phyloP scores from a whole-genome alignment of 78 protist species.

The Planoprotostelium fungivorum region DNA sequence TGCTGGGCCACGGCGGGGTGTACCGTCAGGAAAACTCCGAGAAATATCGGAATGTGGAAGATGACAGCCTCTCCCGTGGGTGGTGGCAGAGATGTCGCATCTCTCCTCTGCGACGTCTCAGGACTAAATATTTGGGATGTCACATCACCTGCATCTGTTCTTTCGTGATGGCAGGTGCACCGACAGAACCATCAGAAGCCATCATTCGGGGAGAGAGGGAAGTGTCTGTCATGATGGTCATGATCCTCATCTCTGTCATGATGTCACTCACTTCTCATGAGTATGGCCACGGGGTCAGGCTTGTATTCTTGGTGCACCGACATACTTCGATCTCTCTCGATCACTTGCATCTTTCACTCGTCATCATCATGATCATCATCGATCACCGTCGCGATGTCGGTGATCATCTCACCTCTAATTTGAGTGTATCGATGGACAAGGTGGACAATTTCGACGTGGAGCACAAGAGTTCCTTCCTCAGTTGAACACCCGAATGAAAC shows the following conservation, averaged over 20 bases:
- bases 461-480: not conserved
- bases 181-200: not conserved
- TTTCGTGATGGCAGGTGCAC: not conserved
- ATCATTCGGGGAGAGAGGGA: not conserved
- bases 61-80: not conserved
- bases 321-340: not conserved
- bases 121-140: not conserved
- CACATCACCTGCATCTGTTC: not conserved
- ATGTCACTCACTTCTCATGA: not conserved
- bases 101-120: not conserved
- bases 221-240: too few species aligned
- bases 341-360: not conserved
- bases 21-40: not conserved
- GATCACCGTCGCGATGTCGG: not conserved
- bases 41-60: not conserved
- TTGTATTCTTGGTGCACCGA: not conserved
- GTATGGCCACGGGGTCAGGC: not conserved
- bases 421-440: not conserved
- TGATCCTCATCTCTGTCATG: too few species aligned
- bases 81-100: too few species aligned
- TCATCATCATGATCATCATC: not conserved
- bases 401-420: not conserved
- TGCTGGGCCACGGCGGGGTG: too few species aligned
- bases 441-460: not conserved
- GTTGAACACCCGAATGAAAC: not conserved